phyloP scores from a whole-genome alignment of 169 alveolate genomes.

The Plasmodium ovale region DNA sequence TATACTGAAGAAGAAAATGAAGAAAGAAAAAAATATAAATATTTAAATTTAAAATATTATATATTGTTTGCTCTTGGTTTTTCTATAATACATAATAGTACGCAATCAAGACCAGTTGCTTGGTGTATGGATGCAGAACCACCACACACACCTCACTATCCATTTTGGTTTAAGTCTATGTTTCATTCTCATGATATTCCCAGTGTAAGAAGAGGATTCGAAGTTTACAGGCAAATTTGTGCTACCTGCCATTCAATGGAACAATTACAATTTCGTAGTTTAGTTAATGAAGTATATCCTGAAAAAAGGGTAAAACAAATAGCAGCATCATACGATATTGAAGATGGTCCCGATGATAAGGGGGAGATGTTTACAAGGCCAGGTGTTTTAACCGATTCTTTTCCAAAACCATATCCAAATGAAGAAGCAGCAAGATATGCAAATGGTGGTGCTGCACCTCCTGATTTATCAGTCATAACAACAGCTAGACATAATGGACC shows the following conservation, averaged over 20 bases:
- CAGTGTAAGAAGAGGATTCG: constrained; percentile 90
- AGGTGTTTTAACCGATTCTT: constrained; percentile 89
- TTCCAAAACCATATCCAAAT: constrained; percentile 91
- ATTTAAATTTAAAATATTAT: constrained; percentile 86
- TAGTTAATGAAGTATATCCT: constrained; percentile 90
- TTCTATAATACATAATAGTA: constrained; percentile 84
- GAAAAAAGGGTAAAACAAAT: constrained; percentile 89
- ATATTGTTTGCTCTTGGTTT: constrained; percentile 89
- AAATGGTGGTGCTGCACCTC: constrained; percentile 97
- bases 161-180: constrained; percentile 91
- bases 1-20: constrained; percentile 88
- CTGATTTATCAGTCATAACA: constrained; percentile 95
- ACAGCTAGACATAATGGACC: constrained; percentile 94
- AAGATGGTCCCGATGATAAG: constrained; percentile 90
- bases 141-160: constrained; percentile 89
- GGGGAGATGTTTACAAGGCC: constrained; percentile 92
- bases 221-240: constrained; percentile 91
- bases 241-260: constrained; percentile 92
- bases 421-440: constrained; percentile 95
- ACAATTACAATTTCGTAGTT: constrained; percentile 88
- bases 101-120: constrained; percentile 90
- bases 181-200: constrained; percentile 91
- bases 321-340: constrained; percentile 91
- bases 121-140: constrained; percentile 91
- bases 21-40: constrained; percentile 84